Evolutionary conservation across 345 rosid species (phyloP).

Genomic region (Eutrema yunnanense): DNA sequence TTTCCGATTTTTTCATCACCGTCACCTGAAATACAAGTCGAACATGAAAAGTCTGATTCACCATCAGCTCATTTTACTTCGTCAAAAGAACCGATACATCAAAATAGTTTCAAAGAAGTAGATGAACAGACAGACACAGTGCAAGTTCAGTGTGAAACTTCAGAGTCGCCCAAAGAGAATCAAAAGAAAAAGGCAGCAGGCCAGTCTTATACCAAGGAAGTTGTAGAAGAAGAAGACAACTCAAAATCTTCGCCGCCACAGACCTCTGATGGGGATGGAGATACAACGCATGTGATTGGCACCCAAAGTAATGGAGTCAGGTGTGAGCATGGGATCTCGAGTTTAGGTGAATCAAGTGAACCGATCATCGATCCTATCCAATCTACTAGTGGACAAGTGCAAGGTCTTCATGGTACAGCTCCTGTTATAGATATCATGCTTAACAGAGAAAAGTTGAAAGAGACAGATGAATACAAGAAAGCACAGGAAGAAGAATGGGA

Average conservation of each 20-base stretch:
- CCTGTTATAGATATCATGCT: constrained; percentile 40
- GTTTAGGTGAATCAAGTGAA: constrained; percentile 14
- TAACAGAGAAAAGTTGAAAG: constrained; percentile 70
- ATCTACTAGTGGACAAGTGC: constrained; percentile 18
- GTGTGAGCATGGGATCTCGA: constrained; percentile 13
- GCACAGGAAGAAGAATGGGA: constrained; percentile 84
- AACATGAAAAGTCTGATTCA: constrained; percentile 19
- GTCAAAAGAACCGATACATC: constrained; percentile 17
- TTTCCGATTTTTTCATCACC: constrained; percentile 12
- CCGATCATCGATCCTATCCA: constrained; percentile 11
- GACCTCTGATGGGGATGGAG: constrained; percentile 10
- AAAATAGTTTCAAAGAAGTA: constrained; percentile 8
- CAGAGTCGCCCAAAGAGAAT: background rate
- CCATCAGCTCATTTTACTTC: background rate
- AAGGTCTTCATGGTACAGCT: constrained; percentile 15
- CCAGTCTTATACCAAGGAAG: constrained; percentile 9
- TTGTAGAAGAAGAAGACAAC: constrained; percentile 15
- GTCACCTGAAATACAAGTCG: constrained; percentile 23
- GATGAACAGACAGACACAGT: constrained; percentile 1
- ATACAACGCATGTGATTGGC: background rate
- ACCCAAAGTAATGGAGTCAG: constrained; percentile 17
- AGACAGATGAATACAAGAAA: constrained; percentile 79
- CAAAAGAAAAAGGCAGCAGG: background rate
- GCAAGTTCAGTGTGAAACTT: constrained; percentile 22
- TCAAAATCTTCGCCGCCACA: constrained; percentile 20